A percentile compares a stretch with the other conserved stretches of the same genome.
Evolutionary conservation across 2,329 filamentous ascomycete genomes (phyloP).

Genomic region (Fusarium annulatum): DNA sequence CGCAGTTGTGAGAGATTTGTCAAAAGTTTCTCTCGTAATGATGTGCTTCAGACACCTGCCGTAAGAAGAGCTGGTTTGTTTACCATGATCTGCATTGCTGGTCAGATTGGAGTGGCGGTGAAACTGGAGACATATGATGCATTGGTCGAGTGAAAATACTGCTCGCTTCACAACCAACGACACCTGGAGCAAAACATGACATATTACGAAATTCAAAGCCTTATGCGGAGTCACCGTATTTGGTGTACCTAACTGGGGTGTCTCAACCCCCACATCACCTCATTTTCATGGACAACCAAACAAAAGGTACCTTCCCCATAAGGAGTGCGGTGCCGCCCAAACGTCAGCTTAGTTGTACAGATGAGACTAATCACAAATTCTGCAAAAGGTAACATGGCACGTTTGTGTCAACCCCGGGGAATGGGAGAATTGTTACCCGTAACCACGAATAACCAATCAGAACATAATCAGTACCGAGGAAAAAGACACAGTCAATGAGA

Average conservation of each 20-base stretch:
- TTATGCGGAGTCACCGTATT: fast-evolving
- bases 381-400: not conserved
- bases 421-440: not conserved
- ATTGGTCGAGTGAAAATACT: not conserved
- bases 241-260: fast-evolving
- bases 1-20: not conserved
- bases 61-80: not conserved
- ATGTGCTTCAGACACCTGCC: not conserved
- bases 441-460: not conserved
- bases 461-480: not conserved
- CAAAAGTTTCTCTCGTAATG: not conserved
- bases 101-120: not conserved
- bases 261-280: not conserved
- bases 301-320: not conserved
- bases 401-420: not conserved
- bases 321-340: not conserved
- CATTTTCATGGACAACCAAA: not conserved
- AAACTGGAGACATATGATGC: not conserved
- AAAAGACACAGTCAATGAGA: not conserved
- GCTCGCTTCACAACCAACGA: not conserved
- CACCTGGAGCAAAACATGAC: fast-evolving
- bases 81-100: not conserved
- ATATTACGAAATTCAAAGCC: not conserved
- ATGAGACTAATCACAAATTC: not conserved
- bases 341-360: not conserved